phyloP scores from a whole-genome alignment of 2,329 filamentous ascomycete genomes.

The Paracamarosporium sp. region DNA sequence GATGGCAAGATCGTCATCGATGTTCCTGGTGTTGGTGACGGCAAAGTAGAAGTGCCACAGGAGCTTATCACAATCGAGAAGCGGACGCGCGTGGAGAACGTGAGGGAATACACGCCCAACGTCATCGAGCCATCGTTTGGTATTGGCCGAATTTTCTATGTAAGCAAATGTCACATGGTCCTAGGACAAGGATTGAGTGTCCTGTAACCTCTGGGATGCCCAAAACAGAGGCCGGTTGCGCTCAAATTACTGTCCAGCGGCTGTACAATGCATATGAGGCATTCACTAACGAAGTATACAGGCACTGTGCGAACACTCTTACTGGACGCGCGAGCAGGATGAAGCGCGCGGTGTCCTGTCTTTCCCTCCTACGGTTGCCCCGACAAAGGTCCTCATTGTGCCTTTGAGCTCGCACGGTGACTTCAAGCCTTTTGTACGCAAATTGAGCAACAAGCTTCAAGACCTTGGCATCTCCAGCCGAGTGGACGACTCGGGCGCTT shows the following conservation, averaged over 20 bases:
- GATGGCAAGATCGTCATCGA: conserved; percentile 79
- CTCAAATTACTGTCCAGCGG: too few species aligned
- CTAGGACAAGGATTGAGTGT: neutral
- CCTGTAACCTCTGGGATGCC: neutral
- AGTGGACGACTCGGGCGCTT: conserved; percentile 88
- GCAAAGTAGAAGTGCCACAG: conserved; percentile 79
- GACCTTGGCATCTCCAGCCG: conserved; percentile 79
- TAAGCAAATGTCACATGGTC: conserved; percentile 18
- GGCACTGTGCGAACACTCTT: conserved; percentile 90
- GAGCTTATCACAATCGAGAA: conserved; percentile 86
- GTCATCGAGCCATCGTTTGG: conserved; percentile 98
- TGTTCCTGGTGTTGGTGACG: conserved; percentile 70
- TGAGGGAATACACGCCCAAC: conserved; percentile 91
- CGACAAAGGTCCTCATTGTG: conserved; percentile 92
- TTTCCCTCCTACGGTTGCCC: conserved; percentile 80
- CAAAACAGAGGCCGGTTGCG: neutral
- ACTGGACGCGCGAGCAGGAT: conserved; percentile 87
- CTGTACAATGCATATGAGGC: too few species aligned
- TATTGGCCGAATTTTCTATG: conserved; percentile 92
- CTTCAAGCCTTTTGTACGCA: conserved; percentile 78
- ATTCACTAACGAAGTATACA: conserved; percentile 72
- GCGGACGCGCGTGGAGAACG: conserved; percentile 80
- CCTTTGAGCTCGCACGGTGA: conserved; percentile 82
- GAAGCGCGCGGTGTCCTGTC: conserved; percentile 83
- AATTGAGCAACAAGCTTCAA: conserved; percentile 78